These are phyloP conservation scores for Fraxinus ornus DNA, from an alignment of 305 asterid species.

Conservation along the genomic window DNA sequence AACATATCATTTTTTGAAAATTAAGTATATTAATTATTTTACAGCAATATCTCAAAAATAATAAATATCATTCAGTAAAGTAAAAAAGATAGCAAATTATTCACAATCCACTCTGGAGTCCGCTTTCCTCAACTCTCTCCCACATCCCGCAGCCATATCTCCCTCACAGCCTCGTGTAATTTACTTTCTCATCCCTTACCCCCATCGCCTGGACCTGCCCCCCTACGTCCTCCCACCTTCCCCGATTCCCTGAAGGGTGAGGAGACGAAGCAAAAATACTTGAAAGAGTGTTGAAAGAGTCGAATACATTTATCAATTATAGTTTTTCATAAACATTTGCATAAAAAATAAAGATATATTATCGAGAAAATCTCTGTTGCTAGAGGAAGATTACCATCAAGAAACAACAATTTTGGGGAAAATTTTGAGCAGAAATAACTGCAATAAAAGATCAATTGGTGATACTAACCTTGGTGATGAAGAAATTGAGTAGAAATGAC, in stretches of 20 bases:
- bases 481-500: not conserved
- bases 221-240: not conserved
- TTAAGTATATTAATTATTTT: too few relatives aligned
- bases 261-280: not conserved
- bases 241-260: not conserved
- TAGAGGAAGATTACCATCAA: not conserved
- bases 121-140: not conserved
- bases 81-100: not conserved
- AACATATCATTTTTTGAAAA: not conserved
- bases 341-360: not conserved
- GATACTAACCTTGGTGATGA: not conserved
- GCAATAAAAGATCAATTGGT: not conserved
- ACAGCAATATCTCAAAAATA: too few relatives aligned
- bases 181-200: not conserved
- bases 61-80: too few relatives aligned
- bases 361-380: not conserved
- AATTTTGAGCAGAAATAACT: not conserved
- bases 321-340: not conserved
- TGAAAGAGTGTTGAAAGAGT: not conserved
- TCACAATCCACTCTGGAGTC: not conserved
- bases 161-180: not conserved
- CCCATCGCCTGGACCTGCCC: not conserved
- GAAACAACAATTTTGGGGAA: not conserved
- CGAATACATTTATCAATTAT: not conserved
- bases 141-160: not conserved